Conservation (phyloP, 1,139 yeast genomes). For the Yamadazyma friedrichii region DNA sequence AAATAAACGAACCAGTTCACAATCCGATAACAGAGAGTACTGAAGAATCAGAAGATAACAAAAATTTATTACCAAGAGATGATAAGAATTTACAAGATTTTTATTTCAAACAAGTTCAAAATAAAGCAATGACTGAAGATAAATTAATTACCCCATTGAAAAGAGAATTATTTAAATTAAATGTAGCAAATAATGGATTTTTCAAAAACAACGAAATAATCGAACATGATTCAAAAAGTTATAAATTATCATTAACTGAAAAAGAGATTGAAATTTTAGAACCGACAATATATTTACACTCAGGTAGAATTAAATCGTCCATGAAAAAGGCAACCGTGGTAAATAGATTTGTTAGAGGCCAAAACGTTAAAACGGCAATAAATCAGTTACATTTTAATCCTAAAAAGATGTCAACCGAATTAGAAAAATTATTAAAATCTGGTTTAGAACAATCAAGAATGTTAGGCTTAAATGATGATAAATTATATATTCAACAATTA, state of each 20-base stretch:
- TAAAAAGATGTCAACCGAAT: conserved; percentile 76
- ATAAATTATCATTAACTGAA: conserved; percentile 55
- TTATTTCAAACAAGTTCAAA: conserved; percentile 29
- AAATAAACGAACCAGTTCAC: conserved; percentile 3
- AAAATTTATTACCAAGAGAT: conserved; percentile 25
- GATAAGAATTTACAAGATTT: conserved; percentile 36
- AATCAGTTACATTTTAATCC: conserved; percentile 89
- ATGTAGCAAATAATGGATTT: conserved; percentile 68
- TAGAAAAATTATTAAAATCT: conserved; percentile 69
- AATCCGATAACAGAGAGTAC: conserved; percentile 6
- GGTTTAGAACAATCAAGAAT: conserved; percentile 71
- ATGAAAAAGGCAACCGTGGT: conserved; percentile 86
- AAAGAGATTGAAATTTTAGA: conserved; percentile 77
- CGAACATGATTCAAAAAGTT: conserved; percentile 45
- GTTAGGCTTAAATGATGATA: conserved; percentile 58
- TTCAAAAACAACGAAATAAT: conserved; percentile 64
- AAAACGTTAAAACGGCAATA: conserved; percentile 75
- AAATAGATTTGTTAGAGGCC: conserved; percentile 69
- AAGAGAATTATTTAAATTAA: conserved; percentile 57
- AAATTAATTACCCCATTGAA: conserved; percentile 71
- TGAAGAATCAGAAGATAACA: conserved; percentile 13
- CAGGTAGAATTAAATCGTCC: conserved; percentile 79
- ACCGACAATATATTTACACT: conserved; percentile 77
- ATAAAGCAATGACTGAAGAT: conserved; percentile 28
- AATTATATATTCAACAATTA: conserved; percentile 71